Evolutionary conservation across 441 rosid species (phyloP), one percentile per base, ranked within the genome.

Genomic region (Manihot esculenta): DNA sequence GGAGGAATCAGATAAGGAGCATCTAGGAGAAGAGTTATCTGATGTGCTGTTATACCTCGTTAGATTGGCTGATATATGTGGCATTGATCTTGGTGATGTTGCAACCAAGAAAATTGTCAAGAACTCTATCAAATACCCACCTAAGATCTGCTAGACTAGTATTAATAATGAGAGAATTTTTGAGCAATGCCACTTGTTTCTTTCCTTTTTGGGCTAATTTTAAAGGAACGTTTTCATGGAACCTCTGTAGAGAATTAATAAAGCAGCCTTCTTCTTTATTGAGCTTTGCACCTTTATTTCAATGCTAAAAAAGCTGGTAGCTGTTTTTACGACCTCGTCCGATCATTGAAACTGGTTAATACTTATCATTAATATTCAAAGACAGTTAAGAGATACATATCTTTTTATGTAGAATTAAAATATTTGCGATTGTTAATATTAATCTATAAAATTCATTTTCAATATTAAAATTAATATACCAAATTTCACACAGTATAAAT

Each of bases 41-140:
- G 89, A 85, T 75, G 89, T 83, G 62, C 66, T 85, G 66, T 74
- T 85, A 4, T 85, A 85, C 57, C 89, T 85, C 27, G 66, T 85
- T 21, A 81, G 89, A 76, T 53, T 85, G 80, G 64, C 89, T 70
- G 87, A 85, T 69, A 78, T 80, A 5, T 85, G 89, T 35, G 87
- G 83, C 69, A 75, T 85, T 72, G 84, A 85, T 80, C 87, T 85
- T 21, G 82, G 70, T 55, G 75, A 66, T 15, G 87, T 87, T 17
- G 87, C 85, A 49, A 24, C 77, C 60, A 81, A 69, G 54, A 85
- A 85, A 74, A 74, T 85, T 24, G 73, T 77, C 64, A 83, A 83
- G 75, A 85, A 85, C 72, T 76, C 87, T 24, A 38, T 80, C 71
- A 85, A 85, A 64, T 85, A 85, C 75, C 87, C 87, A 12, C 72